Evolutionary conservation across 768 basidiomycete genomes (phyloP).

Genomic region (Boletus barrowsii): DNA sequence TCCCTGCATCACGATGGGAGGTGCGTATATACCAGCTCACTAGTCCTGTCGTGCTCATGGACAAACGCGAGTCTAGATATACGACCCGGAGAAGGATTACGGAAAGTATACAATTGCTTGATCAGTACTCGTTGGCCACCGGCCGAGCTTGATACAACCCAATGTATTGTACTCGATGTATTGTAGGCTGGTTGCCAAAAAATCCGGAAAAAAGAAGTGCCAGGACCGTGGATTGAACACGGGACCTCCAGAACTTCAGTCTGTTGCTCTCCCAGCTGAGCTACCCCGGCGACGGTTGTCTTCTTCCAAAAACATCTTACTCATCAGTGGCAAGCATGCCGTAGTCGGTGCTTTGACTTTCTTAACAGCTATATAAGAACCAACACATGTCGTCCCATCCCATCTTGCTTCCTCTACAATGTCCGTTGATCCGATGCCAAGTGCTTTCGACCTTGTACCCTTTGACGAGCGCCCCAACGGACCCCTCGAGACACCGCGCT

Average conservation of each 20-base stretch:
- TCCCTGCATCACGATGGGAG: constrained; percentile 97
- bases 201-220: constrained; percentile 29
- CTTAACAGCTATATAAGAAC: constrained; percentile 5
- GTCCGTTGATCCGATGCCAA: neutral
- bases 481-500: neutral
- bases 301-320: too few relatives aligned
- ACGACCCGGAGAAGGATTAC: constrained; percentile 92
- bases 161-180: neutral
- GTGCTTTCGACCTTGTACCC: constrained; percentile 7
- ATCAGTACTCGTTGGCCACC: constrained; percentile 1
- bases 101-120: constrained; percentile 83
- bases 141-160: neutral
- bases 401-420: neutral
- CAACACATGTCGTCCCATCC: neutral
- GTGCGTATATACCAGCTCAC: constrained; percentile 37
- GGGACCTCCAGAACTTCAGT: constrained; percentile 56
- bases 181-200: too few relatives aligned
- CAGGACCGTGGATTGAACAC: constrained; percentile 57
- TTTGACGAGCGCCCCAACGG: constrained; percentile 6
- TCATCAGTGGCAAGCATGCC: too few relatives aligned
- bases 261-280: constrained; percentile 76
- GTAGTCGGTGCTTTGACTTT: neutral
- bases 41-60: neutral
- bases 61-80: constrained; percentile 50
- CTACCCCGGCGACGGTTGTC: constrained; percentile 48